Evolutionary conservation across 163 green algal genomes (phyloP).

Genomic region (Chlorella variabilis): DNA sequence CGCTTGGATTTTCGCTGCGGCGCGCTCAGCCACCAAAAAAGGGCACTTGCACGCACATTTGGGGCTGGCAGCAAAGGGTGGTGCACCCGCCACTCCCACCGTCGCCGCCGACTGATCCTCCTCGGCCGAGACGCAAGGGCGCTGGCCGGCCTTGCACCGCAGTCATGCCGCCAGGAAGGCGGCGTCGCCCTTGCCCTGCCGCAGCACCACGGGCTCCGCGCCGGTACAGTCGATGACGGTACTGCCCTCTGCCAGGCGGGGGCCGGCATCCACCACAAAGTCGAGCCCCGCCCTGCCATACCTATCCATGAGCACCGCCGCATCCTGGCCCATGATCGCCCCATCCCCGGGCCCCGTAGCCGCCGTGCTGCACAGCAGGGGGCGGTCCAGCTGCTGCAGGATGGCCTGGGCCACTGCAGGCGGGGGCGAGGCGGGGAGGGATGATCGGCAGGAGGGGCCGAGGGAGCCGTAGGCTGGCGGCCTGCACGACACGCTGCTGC

Average conservation of each 20-base stretch:
- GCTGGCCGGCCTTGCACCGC: too few species aligned
- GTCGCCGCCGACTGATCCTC: too few species aligned
- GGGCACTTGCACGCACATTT: too few species aligned
- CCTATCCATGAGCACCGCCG: conserved; percentile 75
- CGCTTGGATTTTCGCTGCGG: too few species aligned
- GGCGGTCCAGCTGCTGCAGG: conserved; percentile 68
- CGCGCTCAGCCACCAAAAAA: too few species aligned
- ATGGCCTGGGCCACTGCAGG: conserved; percentile 57
- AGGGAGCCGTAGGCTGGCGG: too few species aligned
- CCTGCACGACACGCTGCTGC: too few species aligned
- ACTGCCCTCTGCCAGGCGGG: conserved; percentile 25
- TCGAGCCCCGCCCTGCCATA: conserved; percentile 79
- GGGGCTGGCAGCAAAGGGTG: too few species aligned
- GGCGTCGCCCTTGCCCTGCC: conserved; percentile 74
- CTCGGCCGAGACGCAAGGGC: too few species aligned
- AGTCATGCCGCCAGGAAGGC: conserved; percentile 69
- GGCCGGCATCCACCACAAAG: conserved; percentile 84
- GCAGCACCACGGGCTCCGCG: conserved; percentile 65
- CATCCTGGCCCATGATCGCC: conserved; percentile 68
- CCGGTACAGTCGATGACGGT: conserved; percentile 87
- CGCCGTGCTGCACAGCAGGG: conserved; percentile 85
- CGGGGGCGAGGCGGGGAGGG: background rate
- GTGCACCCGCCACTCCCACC: too few species aligned
- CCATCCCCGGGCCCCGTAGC: conserved; percentile 51
- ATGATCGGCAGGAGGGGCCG: too few species aligned